Evolutionary conservation across 371 early-diverging fungal species (phyloP), one percentile per base, ranked within the genome.

Genomic region (Dichotomocladium elegans): DNA sequence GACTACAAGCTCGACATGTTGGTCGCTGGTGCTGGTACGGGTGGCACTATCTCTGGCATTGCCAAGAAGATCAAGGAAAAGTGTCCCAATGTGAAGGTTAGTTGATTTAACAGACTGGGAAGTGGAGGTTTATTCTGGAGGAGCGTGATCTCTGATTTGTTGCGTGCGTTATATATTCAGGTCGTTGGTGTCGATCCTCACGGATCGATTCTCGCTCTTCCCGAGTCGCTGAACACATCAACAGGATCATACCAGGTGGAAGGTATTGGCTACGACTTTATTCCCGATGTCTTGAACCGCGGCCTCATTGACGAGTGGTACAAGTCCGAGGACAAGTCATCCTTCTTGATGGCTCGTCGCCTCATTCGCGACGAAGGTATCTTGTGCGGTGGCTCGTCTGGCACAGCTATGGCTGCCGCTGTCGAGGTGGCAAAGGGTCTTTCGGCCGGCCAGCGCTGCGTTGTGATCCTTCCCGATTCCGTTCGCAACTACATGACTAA

Each of bases 401-500:
- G 99, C 51, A 86, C 95, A 24, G 96, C 98, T 21, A 82, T 96
- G 64, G 61, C 60, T 26, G 74, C 74, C 41, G 74, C 97, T 9
- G 57, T 95, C 37, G 70, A 89, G 66, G 92, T 89, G 12, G 94
- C 93, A 50, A 90, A 90, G 64, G 66, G 77, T 8, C 75, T 95
- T 7, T 90, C 89, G 56, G 81, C 87, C 41, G 95, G 94, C 54
- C 88, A 95, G 64, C 82, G 91, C 27, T 88, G 90, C 60, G 95
- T 96, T 48, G 96, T 97, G 6, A 76, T 98, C 22, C 77, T 98
- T 45, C 90, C 98, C 24, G 99, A 97, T 72, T 94, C 96, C 1
- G 94, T 96, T 43, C 86, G 96, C 57, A 98, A 98, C 77, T 98
- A 98, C 74, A 96, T 97, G 96, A 90, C 93, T 58, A 97, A 96